These are phyloP conservation scores for Syzygium grande DNA, from an alignment of 345 rosid species.

Conservation along the genomic window DNA sequence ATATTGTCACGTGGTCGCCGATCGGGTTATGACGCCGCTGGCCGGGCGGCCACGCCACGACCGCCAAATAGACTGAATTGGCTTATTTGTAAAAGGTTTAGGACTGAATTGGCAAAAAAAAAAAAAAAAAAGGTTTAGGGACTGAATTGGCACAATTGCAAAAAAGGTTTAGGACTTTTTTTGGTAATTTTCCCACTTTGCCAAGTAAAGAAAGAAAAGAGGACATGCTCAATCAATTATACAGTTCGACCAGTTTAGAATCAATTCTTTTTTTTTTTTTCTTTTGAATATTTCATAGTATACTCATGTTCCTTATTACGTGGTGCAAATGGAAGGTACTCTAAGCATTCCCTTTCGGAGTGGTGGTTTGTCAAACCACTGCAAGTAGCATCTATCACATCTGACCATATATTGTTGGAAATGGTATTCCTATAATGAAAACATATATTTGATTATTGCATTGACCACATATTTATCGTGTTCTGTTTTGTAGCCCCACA, in stretches of 20 bases:
- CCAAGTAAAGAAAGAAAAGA: conserved; percentile 97
- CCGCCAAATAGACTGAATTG: too few relatives aligned
- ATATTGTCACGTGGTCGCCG: too few relatives aligned
- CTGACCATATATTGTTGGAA: neutral
- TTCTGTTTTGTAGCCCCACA: neutral
- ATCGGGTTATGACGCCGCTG: too few relatives aligned
- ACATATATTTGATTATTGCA: neutral
- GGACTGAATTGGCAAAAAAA: too few relatives aligned
- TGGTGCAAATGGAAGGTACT: neutral
- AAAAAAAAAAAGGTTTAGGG: too few relatives aligned
- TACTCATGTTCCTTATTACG: neutral
- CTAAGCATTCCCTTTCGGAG: neutral
- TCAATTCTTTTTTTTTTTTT: neutral
- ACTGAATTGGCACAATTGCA: too few relatives aligned
- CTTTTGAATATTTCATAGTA: neutral
- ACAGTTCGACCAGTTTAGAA: conserved; percentile 72
- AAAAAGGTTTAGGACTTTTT: too few relatives aligned
- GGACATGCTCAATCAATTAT: conserved; percentile 94
- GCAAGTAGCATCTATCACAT: neutral
- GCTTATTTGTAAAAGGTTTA: too few relatives aligned
- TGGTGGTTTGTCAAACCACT: neutral
- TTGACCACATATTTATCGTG: neutral
- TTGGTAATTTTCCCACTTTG: too few relatives aligned
- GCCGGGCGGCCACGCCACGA: too few relatives aligned
- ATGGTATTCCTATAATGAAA: neutral